Base-by-base conservation (phyloP, 768 basidiomycete genomes). In the Boletus pseudo-olivaceus region DNA sequence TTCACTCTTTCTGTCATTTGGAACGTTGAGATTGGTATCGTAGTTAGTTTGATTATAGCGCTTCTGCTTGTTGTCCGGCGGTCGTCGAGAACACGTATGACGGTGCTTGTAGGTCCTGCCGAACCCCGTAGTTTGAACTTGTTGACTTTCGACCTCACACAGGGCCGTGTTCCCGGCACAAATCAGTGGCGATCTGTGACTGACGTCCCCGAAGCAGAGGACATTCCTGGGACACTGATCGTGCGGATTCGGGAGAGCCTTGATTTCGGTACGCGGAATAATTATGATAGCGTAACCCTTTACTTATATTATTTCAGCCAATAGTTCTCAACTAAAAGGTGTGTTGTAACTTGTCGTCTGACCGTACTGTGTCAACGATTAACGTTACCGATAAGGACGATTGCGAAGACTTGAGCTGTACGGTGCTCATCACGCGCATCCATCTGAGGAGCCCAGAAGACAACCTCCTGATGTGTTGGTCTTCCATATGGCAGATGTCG, bases 401-500 rank as follows among this genome's bases (percentile, higher is more conserved):
- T 73, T 94, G 26, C 78, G 90, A 30, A 76, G 93, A 59, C 78
- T 99, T 47, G 96, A 99, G 62, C 69, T 96, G 42, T 99, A 98
- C 62, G 96, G 96, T 2, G 71, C 82, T 9, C 76, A 82, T 43
- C 83, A 77, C 59, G 83, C 78, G 20, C 97, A 98, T 73, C 97
- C 97, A 0, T 93, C 91, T 2, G 96, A 98, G 57, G 85, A 81
- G 53, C 95, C 90, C 0, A 77, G 83, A 14, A 77, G 93, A 57
- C 81, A 84, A 50, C 79, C 87, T 53, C 86, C 93, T 5, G 81
- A 78, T 12, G 84, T 84, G 2, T 71, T 98, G 23, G 91, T 97
- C 20, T 94, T 99, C 71, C 95, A 98, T 62, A 80, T 98, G 78
- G 87, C 88, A 12, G 96, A 98, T 72, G 88, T 97, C 4, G 91